Evolutionary conservation across 2,329 filamentous ascomycete species (phyloP), one percentile per base, ranked within the genome.

Genomic region (Cladophialophora exuberans): DNA sequence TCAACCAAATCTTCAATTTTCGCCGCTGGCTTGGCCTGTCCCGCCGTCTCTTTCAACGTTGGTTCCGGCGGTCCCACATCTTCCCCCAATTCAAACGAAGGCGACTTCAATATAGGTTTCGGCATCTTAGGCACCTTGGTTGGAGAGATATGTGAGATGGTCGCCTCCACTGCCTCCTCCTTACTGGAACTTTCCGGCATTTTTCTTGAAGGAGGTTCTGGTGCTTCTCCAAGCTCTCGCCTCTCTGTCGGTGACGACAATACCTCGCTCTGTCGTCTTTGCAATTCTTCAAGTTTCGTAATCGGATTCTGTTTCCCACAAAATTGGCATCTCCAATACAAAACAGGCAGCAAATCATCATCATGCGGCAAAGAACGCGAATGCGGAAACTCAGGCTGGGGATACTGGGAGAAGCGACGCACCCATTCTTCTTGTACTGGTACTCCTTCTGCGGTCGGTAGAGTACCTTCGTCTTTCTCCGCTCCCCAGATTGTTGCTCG

Each of bases 401-500:
- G 54, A 36, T 63, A 80, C 60, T 62, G 63, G 54, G 62, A 60
- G 52, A 61, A 65, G 38, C 54, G 80, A 90, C 90, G 87, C 90
- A 96, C 91, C 93, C 93, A 97, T 73, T 96, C 90, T 69, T 84
- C 82, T 80, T 96, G 92, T 71, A 84, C 80, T 59, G 92, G 91
- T 61, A 96, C 91, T 47, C 90, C 92, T 69, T 89, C 83, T 45
- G 92, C 91, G 62, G 78, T 77, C 59, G 90, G 90, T 63, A 96
- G 78, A 66, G 80, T 77, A 60, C 79, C 80, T 60, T 76, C 76
- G 56, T 83, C 77, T 46, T 78, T 78, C 56, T 83, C 82, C 22
- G 77, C 76, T 47, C 82, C 84, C 86, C 85, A 90, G 70, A 87
- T 88, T 46, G 76, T 85, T 28, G 81, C 77, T 64, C 87, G 80